phyloP scores from a whole-genome alignment of 495 filamentous ascomycete species.

The Clavariopsis aquatica region DNA sequence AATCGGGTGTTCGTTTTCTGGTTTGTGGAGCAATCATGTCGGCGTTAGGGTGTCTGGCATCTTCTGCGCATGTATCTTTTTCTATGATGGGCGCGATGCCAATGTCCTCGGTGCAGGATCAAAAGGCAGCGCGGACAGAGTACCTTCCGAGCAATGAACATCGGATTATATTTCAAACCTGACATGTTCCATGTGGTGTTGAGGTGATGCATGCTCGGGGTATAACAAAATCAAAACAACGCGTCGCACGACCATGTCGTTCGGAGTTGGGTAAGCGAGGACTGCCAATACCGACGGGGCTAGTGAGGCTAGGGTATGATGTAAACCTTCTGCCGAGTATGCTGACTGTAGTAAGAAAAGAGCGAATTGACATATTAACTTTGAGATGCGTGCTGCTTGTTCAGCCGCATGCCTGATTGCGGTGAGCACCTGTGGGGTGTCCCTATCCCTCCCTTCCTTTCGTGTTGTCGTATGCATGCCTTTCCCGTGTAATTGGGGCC shows the following conservation, averaged over 20 bases:
- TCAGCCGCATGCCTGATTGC: background rate
- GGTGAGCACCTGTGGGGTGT: background rate
- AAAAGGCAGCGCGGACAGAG: constrained; percentile 18
- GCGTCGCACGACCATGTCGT: constrained; percentile 1
- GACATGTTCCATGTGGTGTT: constrained; percentile 1
- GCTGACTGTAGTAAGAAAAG: too few relatives aligned
- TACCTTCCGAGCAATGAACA: constrained; percentile 17
- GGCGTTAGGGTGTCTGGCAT: constrained; percentile 5
- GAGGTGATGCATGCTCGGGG: background rate
- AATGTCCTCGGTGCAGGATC: background rate
- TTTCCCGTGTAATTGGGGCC: background rate
- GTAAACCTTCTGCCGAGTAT: background rate
- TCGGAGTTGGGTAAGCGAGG: background rate
- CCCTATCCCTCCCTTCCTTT: too few relatives aligned
- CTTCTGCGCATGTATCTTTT: background rate
- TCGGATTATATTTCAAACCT: constrained; percentile 7
- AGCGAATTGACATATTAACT: background rate
- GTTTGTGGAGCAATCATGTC: background rate
- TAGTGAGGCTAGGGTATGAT: background rate
- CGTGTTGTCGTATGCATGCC: background rate
- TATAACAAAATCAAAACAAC: constrained; percentile 11
- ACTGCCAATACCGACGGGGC: background rate
- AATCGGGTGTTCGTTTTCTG: background rate
- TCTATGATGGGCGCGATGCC: background rate
- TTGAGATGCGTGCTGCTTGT: background rate